Percentiles rank a stretch among this genome's conserved stretches.
Evolutionary conservation across 2,329 filamentous ascomycete species (phyloP).

Genomic region (Aureobasidium subglaciale): DNA sequence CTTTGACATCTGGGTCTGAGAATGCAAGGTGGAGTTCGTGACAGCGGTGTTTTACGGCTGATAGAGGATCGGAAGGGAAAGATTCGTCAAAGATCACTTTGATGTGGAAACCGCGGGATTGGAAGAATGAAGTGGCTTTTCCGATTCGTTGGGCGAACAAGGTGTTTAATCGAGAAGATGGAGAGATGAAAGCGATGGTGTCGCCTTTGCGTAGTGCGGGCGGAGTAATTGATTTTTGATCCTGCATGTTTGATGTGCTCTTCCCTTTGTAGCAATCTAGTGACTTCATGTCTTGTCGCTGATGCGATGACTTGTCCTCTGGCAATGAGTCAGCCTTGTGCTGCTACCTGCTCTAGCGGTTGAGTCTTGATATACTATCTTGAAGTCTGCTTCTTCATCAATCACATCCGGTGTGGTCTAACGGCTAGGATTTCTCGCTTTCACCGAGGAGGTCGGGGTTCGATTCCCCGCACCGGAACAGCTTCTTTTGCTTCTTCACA

Average conservation of each 20-base stretch:
- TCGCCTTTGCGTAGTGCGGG: slow-evolving; percentile 18
- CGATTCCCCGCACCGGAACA: slow-evolving; percentile 21
- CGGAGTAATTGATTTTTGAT: not conserved
- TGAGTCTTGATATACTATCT: not conserved
- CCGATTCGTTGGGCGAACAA: slow-evolving; percentile 19
- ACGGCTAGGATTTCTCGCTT: slow-evolving; percentile 21
- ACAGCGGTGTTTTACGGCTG: slow-evolving; percentile 17
- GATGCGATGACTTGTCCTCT: too few relatives aligned
- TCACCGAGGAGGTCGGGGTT: slow-evolving; percentile 22
- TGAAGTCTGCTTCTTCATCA: not conserved
- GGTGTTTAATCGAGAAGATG: slow-evolving; percentile 25
- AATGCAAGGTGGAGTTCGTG: slow-evolving; percentile 24
- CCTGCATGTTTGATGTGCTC: not conserved
- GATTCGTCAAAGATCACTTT: slow-evolving; percentile 19
- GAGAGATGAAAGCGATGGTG: slow-evolving; percentile 28
- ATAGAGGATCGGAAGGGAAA: slow-evolving; percentile 5
- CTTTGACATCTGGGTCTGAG: slow-evolving; percentile 20
- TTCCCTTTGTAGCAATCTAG: not conserved
- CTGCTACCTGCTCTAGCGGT: too few relatives aligned
- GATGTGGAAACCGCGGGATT: slow-evolving; percentile 18
- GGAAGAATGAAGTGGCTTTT: slow-evolving; percentile 18
- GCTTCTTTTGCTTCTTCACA: not conserved
- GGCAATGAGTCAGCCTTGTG: too few relatives aligned
- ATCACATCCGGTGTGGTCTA: slow-evolving; percentile 18
- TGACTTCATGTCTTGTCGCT: too few relatives aligned